Evolutionary conservation across 2,329 filamentous ascomycete genomes (phyloP), one percentile per base, ranked within the genome.

Genomic region (Cryphonectria japonica): DNA sequence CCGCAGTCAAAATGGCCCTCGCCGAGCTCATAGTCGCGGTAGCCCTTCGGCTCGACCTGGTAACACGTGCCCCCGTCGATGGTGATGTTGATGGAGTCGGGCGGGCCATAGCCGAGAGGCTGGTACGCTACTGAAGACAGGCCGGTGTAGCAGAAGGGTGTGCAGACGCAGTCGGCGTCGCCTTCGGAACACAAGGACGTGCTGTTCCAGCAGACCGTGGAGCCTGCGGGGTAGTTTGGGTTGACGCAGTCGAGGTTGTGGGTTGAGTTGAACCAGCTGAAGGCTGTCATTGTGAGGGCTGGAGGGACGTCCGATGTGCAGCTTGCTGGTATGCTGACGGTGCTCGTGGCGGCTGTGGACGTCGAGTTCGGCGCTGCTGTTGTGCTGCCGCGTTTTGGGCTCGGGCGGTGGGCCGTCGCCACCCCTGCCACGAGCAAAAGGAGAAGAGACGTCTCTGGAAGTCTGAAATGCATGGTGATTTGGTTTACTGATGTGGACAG

Each of bases 241-340:
- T 50, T 64, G 66, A 39, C 37, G 52, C 69, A 71, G 61, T 71
- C 69, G 43, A 71, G 52, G 14, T 71, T 71, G 69, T 71, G 69
- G 14, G 69, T 68, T 2, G 66, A 68, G 61, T 71, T 71, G 66
- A 71, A 71, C 69, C 69, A 71, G 26, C 16, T 43, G 61, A 71
- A 71, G 41, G 50, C 46, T 9, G 61, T 69, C 37, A 71, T 60
- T 32, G 50, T 68, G 8, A 69, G 65, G 14, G 65, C n/a, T 1
- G 52, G 34, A 14, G 65, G 65, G 22, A 59, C 65, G 22, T 59
- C 50, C 2, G 63, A 26, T 11, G 43, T 65, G 43, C 63, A 65
- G 29, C 41, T 46, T 7, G 63, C 63, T 4, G 63, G 63, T 34
- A 65, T 65, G 43, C 63, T 65, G 41, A 52, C 63, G 29, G 63